A percentile compares a stretch with the other conserved stretches of the same genome.
These are phyloP conservation scores for Wickerhamomyces sp. DNA, from an alignment of 1,139 yeast species.

Conservation along the genomic window DNA sequence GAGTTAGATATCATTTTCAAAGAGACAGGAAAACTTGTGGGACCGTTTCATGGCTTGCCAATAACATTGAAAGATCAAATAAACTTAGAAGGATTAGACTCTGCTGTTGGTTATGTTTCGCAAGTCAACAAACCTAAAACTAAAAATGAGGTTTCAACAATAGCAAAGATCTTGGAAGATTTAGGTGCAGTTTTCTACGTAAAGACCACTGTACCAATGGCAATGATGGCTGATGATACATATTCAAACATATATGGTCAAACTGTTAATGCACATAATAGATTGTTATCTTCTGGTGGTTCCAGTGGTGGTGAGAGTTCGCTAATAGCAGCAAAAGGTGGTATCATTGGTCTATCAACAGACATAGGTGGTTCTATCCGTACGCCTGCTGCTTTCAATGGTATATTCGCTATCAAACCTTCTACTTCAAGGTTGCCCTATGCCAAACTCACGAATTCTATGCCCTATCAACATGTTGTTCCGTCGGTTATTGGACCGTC, in stretches of 20 bases:
- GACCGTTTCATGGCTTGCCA: conserved; percentile 69
- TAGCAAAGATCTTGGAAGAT: conserved; percentile 38
- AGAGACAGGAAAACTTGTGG: conserved; percentile 34
- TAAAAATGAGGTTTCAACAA: conserved; percentile 33
- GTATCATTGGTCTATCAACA: conserved; percentile 53
- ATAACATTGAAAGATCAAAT: conserved; percentile 54
- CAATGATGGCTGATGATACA: conserved; percentile 48
- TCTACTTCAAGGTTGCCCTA: conserved; percentile 47
- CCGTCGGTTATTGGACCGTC: conserved; percentile 57
- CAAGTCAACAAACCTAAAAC: conserved; percentile 30
- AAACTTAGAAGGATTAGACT: conserved; percentile 41
- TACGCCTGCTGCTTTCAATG: conserved; percentile 51
- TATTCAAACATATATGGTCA: conserved; percentile 40
- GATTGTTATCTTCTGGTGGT: conserved; percentile 44
- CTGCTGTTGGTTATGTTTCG: conserved; percentile 44
- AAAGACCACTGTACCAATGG: conserved; percentile 52
- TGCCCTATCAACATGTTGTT: conserved; percentile 51
- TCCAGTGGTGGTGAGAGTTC: conserved; percentile 56
- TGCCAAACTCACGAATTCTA: conserved; percentile 47
- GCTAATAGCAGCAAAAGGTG: conserved; percentile 45
- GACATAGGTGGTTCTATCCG: conserved; percentile 65
- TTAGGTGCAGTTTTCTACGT: conserved; percentile 54
- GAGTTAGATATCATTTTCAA: conserved; percentile 38
- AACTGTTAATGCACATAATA: conserved; percentile 41
- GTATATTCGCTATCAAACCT: conserved; percentile 51